These are phyloP conservation scores for Coniella lustricola DNA, from an alignment of 2,329 filamentous ascomycete species.

Conservation along the genomic window DNA sequence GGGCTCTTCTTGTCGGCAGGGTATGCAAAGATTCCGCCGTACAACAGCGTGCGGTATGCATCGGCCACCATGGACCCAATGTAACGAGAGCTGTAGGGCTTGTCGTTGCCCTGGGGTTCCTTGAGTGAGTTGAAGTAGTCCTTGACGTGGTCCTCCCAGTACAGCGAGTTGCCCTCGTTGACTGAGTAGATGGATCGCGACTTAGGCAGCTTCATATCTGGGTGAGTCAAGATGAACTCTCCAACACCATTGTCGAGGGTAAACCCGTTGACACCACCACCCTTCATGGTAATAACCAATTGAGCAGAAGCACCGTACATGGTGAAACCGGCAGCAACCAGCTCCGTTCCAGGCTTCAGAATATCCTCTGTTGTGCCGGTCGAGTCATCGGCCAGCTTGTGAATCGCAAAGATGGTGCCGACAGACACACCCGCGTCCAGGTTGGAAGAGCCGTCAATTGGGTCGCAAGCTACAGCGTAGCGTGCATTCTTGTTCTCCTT, in stretches of 20 bases:
- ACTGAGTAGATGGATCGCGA: constrained; percentile 87
- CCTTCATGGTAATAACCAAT: constrained; percentile 94
- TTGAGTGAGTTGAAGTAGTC: constrained; percentile 88
- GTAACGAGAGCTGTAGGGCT: constrained; percentile 92
- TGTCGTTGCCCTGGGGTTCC: constrained; percentile 58
- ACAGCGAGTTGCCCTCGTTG: constrained; percentile 96
- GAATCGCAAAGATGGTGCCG: constrained; percentile 93
- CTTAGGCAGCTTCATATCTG: constrained; percentile 81
- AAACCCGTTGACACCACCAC: constrained; percentile 89
- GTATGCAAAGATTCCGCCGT: constrained; percentile 96
- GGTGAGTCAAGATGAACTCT: constrained; percentile 98
- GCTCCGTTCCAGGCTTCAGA: constrained; percentile 80
- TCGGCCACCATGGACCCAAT: constrained; percentile 99
- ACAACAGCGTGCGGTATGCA: constrained; percentile 89
- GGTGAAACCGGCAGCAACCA: constrained; percentile 94
- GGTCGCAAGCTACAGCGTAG: constrained; percentile 94
- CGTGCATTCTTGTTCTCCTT: constrained; percentile 69
- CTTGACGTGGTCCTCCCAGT: constrained; percentile 87
- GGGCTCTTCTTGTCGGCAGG: constrained; percentile 96
- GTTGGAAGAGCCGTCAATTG: constrained; percentile 97
- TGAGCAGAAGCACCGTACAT: constrained; percentile 99
- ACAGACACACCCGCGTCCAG: constrained; percentile 96
- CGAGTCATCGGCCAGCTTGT: constrained; percentile 75
- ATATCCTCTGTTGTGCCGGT: constrained; percentile 76
- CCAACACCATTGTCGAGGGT: constrained; percentile 93